Evolutionary conservation across 176 grass and related monocot species (phyloP).

Genomic region (Bonia amplexicaulis): DNA sequence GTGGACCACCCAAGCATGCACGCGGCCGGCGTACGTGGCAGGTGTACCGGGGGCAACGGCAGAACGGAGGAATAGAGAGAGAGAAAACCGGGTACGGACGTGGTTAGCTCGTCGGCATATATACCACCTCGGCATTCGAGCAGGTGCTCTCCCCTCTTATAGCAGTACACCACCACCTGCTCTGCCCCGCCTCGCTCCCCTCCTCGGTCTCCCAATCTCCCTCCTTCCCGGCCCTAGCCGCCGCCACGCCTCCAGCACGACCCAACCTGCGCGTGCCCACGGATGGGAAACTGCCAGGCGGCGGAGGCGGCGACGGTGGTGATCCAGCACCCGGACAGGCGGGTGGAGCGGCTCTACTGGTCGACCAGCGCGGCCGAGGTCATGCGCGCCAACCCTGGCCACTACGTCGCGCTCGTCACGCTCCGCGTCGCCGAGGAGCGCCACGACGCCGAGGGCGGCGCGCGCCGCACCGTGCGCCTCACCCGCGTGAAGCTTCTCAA

Average conservation of each 20-base stretch:
- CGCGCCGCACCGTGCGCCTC: slow-evolving; percentile 49
- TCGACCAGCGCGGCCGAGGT: slow-evolving; percentile 64
- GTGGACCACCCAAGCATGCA: background rate
- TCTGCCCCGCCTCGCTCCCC: background rate
- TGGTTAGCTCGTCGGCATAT: slow-evolving; percentile 6
- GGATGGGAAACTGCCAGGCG: slow-evolving; percentile 95
- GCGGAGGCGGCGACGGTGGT: slow-evolving; percentile 74
- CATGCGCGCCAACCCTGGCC: slow-evolving; percentile 88
- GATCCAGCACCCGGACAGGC: slow-evolving; percentile 76
- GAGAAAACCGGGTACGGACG: background rate
- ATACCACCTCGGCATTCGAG: slow-evolving; percentile 22
- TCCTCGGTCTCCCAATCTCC: background rate
- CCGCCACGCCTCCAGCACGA: background rate
- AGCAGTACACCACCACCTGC: background rate
- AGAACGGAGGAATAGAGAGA: background rate
- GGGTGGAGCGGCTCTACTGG: slow-evolving; percentile 72
- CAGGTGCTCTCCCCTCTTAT: background rate
- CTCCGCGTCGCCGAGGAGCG: slow-evolving; percentile 58
- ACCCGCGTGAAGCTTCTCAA: slow-evolving; percentile 92
- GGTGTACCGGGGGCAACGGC: background rate
- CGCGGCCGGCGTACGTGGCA: background rate
- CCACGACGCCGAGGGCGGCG: slow-evolving; percentile 25
- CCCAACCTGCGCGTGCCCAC: background rate
- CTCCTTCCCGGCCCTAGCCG: background rate
- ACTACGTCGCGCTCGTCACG: slow-evolving; percentile 88